Evolutionary conservation across 1,284 basidiomycete species (phyloP), one percentile per base, ranked within the genome.

Genomic region (Porphyrellus sp.): DNA sequence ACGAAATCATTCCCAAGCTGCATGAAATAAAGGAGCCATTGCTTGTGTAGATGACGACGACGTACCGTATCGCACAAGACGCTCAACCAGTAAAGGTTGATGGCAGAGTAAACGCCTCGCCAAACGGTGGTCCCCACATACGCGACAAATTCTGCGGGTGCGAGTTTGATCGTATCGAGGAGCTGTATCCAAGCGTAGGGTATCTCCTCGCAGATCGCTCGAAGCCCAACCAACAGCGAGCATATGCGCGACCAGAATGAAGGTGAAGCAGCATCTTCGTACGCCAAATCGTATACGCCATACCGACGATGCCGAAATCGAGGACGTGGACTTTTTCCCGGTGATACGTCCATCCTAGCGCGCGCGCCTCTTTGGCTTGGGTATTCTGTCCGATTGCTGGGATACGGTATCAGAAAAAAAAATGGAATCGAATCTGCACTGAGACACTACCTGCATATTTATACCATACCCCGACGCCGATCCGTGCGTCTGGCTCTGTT

Each of bases 121-220:
- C 72, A 71, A 6, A 66, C 3, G 18, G 57, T 57, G 20, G 61
- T 64, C 4, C 63, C 21, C 31, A 70, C 46, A 47, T 70, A 71
- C 3, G 54, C 58, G 0, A 59, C 27, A 15, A 70, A 59, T 11
- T 63, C 49, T n/a, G 28, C 48, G 1, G 68, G 68, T 2, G 70
- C 71, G n/a, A 72, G 61, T 21, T 12, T 42, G 51, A 63, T 62
- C 15, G 70, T 51, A 51, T 74, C 72, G 2, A 30, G 21, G 16
- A 70, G 23, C 3, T 71, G 59, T 34, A 63, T 62, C 30, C 15
- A 15, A 25, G 42, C 46, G 24, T 54, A 40, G 2, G 55, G 53
- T 2, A 25, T 42, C 4, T 42, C 52, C 18, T 45, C 15, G 49
- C 20, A 15, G 12, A 59, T 28, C 3, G 48, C 37, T 18, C 23